phyloP scores from a whole-genome alignment of 2,329 filamentous ascomycete species.

The Venturia nashicola region DNA sequence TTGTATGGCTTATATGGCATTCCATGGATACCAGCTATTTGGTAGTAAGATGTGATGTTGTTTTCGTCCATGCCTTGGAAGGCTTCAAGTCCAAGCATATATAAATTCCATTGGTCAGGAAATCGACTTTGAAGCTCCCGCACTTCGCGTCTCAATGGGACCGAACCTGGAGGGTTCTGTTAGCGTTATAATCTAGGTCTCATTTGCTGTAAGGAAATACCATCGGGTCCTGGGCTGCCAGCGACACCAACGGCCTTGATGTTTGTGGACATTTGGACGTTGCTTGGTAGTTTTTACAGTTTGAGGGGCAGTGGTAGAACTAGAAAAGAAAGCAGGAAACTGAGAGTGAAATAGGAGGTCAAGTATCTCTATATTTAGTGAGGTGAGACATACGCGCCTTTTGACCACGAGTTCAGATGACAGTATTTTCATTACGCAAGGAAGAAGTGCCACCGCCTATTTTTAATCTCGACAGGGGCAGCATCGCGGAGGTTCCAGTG shows the following conservation, averaged over 20 bases:
- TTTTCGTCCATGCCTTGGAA: slow-evolving; percentile 55
- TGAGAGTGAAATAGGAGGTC: background rate
- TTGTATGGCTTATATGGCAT: slow-evolving; percentile 49
- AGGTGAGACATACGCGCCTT: too few relatives aligned
- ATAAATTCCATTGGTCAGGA: slow-evolving; percentile 58
- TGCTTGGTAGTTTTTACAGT: background rate
- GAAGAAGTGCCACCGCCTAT: too few relatives aligned
- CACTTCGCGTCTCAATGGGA: background rate
- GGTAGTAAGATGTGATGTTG: slow-evolving; percentile 37
- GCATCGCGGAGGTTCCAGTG: background rate
- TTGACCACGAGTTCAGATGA: background rate
- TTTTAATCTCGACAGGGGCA: background rate
- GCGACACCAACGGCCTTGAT: background rate
- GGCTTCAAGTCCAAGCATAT: slow-evolving; percentile 58
- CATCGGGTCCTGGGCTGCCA: background rate
- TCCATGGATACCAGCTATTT: slow-evolving; percentile 57
- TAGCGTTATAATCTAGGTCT: background rate
- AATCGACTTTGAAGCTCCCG: background rate
- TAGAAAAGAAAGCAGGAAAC: background rate
- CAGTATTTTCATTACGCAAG: background rate
- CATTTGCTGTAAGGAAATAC: background rate
- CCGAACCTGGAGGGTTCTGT: background rate
- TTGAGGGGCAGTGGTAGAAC: background rate
- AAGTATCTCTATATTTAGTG: background rate
- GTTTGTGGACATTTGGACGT: background rate